Evolutionary conservation across 2,329 filamentous ascomycete genomes (phyloP).

Genomic region (Hysterium pulicare): DNA sequence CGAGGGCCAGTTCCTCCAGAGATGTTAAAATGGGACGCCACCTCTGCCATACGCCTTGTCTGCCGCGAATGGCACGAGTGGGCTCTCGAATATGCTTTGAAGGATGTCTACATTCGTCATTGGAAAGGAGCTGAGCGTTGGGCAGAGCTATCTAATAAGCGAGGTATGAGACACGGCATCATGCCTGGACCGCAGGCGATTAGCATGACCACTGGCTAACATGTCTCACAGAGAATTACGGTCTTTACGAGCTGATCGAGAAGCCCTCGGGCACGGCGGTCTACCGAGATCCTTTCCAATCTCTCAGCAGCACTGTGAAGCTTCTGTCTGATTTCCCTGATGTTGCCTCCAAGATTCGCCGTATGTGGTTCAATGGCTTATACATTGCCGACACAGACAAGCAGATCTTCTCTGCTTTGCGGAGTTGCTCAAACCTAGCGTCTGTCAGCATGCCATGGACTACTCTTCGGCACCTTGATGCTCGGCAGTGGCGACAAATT

Average conservation of each 20-base stretch:
- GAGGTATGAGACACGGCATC: constrained; percentile 15
- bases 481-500: constrained; percentile 47
- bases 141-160: constrained; percentile 46
- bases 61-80: constrained; percentile 53
- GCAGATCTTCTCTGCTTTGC: constrained; percentile 48
- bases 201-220: constrained; percentile 2
- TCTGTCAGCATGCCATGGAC: constrained; percentile 54
- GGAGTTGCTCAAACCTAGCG: constrained; percentile 46
- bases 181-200: not conserved
- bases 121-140: constrained; percentile 54
- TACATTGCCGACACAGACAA: constrained; percentile 50
- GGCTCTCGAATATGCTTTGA: constrained; percentile 50
- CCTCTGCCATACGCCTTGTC: constrained; percentile 47
- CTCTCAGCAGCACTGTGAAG: constrained; percentile 46
- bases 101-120: constrained; percentile 49
- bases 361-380: constrained; percentile 56
- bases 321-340: constrained; percentile 46
- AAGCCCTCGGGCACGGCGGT: constrained; percentile 46
- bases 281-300: constrained; percentile 52
- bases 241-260: constrained; percentile 48
- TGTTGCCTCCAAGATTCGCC: constrained; percentile 48
- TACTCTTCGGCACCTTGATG: constrained; percentile 47
- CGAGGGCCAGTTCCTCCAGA: constrained; percentile 51
- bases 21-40: constrained; percentile 51
- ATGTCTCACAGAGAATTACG: constrained; percentile 35